phyloP scores from a whole-genome alignment of 441 rosid genomes.

The Viola pubescens region DNA sequence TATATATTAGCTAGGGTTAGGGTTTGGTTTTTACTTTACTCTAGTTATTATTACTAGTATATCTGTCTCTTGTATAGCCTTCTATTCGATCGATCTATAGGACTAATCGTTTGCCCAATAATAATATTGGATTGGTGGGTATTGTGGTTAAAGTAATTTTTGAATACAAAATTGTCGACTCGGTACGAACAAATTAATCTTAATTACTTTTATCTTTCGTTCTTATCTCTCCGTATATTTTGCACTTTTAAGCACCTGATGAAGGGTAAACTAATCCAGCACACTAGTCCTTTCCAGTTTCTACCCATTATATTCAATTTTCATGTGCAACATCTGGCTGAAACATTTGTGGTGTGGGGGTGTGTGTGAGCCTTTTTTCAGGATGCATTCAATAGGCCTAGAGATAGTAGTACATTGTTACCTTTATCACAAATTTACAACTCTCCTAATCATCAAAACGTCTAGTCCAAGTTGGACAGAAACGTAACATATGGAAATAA shows the following conservation, averaged over 20 bases:
- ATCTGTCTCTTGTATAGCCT: slow-evolving; percentile 9
- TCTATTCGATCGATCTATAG: neutral
- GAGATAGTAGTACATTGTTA: too few species aligned
- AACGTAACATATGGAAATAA: too few species aligned
- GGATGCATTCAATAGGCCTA: too few species aligned
- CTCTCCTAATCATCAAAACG: too few species aligned
- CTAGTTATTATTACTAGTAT: slow-evolving; percentile 3
- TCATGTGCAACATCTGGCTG: slow-evolving; percentile 8
- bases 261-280: neutral
- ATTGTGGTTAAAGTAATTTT: too few species aligned
- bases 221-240: slow-evolving; percentile 6
- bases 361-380: too few species aligned
- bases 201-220: slow-evolving; percentile 6
- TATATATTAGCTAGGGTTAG: slow-evolving; percentile 24
- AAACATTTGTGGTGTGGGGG: neutral
- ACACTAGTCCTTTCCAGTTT: too few species aligned
- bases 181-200: slow-evolving; percentile 1
- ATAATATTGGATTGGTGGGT: too few species aligned
- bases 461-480: too few species aligned
- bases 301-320: slow-evolving; percentile 9
- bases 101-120: neutral
- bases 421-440: too few species aligned
- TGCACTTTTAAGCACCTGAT: slow-evolving; percentile 18
- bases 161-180: neutral
- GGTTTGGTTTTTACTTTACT: slow-evolving; percentile 3